phyloP scores from a whole-genome alignment of 1,284 basidiomycete genomes.

The Leucoagaricus sp. region DNA sequence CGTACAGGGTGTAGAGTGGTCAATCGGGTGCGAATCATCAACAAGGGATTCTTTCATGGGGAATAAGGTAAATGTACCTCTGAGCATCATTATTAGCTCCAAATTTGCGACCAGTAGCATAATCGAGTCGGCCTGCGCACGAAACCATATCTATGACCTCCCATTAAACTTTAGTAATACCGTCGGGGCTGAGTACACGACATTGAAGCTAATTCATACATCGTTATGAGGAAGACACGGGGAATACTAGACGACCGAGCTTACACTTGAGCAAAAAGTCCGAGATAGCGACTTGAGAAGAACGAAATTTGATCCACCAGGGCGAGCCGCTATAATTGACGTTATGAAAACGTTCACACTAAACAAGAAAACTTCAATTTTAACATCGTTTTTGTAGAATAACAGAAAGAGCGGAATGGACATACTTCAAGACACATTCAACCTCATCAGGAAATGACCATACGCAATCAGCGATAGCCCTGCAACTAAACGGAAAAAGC shows the following conservation, averaged over 20 bases:
- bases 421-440: neutral
- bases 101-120: neutral
- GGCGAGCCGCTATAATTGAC: neutral
- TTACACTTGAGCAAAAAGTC: neutral
- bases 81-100: neutral
- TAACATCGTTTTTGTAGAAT: too few species aligned
- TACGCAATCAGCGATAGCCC: neutral
- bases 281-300: neutral
- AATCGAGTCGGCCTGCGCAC: neutral
- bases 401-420: neutral
- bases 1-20: neutral
- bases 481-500: neutral
- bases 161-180: neutral
- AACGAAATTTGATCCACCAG: neutral
- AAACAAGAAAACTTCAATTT: too few species aligned
- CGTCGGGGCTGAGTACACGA: neutral
- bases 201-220: neutral
- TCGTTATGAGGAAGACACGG: neutral
- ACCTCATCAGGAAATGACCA: neutral
- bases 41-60: too few species aligned
- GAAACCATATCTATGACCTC: neutral
- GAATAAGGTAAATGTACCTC: neutral
- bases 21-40: neutral
- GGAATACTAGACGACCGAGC: neutral
- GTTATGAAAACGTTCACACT: neutral